A percentile compares a stretch with the other conserved stretches of the same genome.
Conservation (phyloP, 148 eudicot genomes). For the Rhododendron kiyosumense region DNA sequence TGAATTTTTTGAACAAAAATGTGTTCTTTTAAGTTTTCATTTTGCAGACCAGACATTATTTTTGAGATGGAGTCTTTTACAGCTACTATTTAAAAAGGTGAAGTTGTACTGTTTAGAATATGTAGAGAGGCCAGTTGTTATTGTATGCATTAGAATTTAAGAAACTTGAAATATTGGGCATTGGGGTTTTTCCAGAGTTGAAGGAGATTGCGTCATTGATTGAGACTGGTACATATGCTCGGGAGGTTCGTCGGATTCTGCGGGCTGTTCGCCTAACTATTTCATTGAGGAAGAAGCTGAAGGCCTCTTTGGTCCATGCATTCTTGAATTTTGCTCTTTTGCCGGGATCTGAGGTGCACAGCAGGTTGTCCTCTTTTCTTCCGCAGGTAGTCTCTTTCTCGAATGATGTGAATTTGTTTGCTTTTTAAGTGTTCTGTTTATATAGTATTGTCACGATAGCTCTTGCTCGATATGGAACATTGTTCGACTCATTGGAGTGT, state of each 20-base stretch:
- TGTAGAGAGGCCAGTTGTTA: neutral
- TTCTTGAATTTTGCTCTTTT: slow-evolving; percentile 65
- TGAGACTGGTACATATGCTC: slow-evolving; percentile 65
- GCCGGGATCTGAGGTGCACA: slow-evolving; percentile 66
- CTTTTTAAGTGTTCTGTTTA: neutral
- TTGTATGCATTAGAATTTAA: neutral
- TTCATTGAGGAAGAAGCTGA: slow-evolving; percentile 61
- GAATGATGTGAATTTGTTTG: neutral
- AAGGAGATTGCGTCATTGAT: slow-evolving; percentile 70
- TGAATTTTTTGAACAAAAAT: neutral
- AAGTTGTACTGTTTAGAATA: neutral
- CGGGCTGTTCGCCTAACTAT: slow-evolving; percentile 75
- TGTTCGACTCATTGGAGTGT: neutral
- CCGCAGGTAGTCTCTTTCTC: slow-evolving; percentile 50
- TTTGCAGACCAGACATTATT: neutral
- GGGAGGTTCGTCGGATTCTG: slow-evolving; percentile 62
- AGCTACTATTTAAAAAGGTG: neutral
- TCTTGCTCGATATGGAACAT: neutral
- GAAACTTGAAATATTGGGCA: neutral
- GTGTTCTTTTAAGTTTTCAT: neutral
- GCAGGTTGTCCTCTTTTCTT: slow-evolving; percentile 53
- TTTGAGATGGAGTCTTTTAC: neutral
- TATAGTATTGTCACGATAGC: neutral
- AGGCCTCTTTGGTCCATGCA: slow-evolving; percentile 40
- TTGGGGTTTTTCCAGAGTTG: slow-evolving; percentile 41